Evolutionary conservation across 345 rosid species (phyloP).

Genomic region (Atalantia buxifolia): DNA sequence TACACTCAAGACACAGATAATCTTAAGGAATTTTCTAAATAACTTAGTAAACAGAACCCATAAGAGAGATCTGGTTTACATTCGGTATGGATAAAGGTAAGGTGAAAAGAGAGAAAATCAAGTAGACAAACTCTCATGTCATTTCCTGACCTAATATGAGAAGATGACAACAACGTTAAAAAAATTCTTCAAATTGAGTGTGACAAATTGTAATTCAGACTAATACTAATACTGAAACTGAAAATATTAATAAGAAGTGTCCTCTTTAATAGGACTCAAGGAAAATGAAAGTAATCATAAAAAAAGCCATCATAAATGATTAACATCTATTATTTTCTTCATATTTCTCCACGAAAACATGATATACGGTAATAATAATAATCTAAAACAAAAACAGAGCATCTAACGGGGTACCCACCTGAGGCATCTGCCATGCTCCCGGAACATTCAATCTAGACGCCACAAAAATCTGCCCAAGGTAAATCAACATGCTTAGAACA

Average conservation of each 20-base stretch:
- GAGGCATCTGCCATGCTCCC: conserved; percentile 99
- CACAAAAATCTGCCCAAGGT: conserved; percentile 68
- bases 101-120: not conserved
- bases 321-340: not conserved
- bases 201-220: no score
- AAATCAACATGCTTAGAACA: conserved; percentile 7
- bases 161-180: not conserved
- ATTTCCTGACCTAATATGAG: not conserved
- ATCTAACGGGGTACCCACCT: conserved; percentile 41
- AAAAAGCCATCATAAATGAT: not conserved
- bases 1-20: not conserved
- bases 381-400: not conserved
- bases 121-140: not conserved
- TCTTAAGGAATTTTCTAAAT: not conserved
- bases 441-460: conserved; percentile 97
- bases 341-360: not conserved
- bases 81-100: not conserved
- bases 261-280: not conserved
- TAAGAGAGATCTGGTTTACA: not conserved
- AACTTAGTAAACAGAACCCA: not conserved
- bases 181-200: not conserved
- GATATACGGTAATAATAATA: not conserved
- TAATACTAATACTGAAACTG: not conserved
- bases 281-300: not conserved
- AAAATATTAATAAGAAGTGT: not conserved